Evolutionary conservation across 164 flowering plant genomes (phyloP), one percentile per base, ranked within the genome.

Genomic region (Brasenia schreberi): DNA sequence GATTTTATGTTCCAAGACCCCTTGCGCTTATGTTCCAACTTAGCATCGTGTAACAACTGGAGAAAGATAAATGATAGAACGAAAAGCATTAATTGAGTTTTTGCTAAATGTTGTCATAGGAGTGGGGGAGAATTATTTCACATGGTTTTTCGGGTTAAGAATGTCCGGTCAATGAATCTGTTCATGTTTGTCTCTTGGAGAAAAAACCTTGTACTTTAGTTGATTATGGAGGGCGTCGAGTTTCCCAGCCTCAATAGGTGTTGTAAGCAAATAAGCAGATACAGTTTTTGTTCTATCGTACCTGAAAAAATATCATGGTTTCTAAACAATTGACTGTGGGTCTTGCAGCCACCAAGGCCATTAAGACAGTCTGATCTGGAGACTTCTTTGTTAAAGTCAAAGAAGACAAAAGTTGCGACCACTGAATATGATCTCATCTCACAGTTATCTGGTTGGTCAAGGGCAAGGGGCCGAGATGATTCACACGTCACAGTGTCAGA

Each of bases 341-440:
- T 70, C 7, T 69, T 78, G 66, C 82, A 95, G 99, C 71, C 66
- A 43, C 94, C 88, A 17, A 79, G 99, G 72, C 79, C 92, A 39
- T 71, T 95, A 67, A 74, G 83, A 49, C 96, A 92, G 70, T 23
- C 59, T 6, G 99, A 94, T 76, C 67, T 94, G 66, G 90, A 88
- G 83, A 79, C 69, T 67, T 92, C 80, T 58, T 78, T 91, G 19
- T 69, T 73, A 17, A 81, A 87, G 4, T 77, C 90, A 39, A 83
- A 56, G 61, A 87, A 82, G 73, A 84, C 96, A 4, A 82, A 60
- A 75, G 82, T 79, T 62, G 94, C 96, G 64, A 91, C 92, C 3
- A 70, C 43, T 62, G 96, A 92, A 72, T 89, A 80, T 78, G 70
- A 68, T 59, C 75, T 79, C 63, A 76, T 44, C 70, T 74, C 86